Percentiles rank a stretch among this genome's conserved stretches.
Evolutionary conservation across 2,329 filamentous ascomycete genomes (phyloP).

Genomic region (Dothistroma pini): DNA sequence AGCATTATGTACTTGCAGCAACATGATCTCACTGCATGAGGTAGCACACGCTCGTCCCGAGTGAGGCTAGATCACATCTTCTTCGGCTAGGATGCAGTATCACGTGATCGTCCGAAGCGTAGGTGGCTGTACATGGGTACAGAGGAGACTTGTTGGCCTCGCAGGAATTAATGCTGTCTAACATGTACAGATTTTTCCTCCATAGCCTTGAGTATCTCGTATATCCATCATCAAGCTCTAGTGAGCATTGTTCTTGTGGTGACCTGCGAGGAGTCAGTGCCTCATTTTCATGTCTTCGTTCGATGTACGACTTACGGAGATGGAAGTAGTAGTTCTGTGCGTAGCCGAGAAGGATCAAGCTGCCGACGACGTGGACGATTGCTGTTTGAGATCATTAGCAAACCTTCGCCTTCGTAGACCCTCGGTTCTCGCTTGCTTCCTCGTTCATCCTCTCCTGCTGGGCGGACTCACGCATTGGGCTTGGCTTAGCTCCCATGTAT

Average conservation of each 20-base stretch:
- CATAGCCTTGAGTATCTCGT: constrained; percentile 7
- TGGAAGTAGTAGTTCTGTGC: constrained; percentile 99
- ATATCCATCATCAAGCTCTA: constrained; percentile 46
- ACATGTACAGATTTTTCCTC: constrained; percentile 22
- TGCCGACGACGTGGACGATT: constrained; percentile 78
- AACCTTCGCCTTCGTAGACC: background rate
- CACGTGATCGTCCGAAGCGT: constrained; percentile 7
- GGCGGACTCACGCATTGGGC: constrained; percentile 72
- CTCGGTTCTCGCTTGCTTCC: background rate
- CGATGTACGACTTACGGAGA: constrained; percentile 67
- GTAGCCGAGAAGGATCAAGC: constrained; percentile 80
- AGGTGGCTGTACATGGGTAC: constrained; percentile 6
- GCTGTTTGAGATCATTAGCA: constrained; percentile 54
- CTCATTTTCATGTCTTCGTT: constrained; percentile 3
- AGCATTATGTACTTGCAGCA: background rate
- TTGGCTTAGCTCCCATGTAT: constrained; percentile 94
- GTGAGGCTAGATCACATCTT: too few species aligned
- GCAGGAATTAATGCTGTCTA: constrained; percentile 16
- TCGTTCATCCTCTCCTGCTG: background rate
- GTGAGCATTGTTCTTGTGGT: constrained; percentile 99
- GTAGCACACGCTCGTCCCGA: too few species aligned
- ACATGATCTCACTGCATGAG: background rate
- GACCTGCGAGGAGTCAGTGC: constrained; percentile 57
- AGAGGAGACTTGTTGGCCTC: constrained; percentile 9
- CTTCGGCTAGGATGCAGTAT: background rate